Evolutionary conservation across 2,329 filamentous ascomycete genomes (phyloP).

Genomic region (Botrytis sinoallii): DNA sequence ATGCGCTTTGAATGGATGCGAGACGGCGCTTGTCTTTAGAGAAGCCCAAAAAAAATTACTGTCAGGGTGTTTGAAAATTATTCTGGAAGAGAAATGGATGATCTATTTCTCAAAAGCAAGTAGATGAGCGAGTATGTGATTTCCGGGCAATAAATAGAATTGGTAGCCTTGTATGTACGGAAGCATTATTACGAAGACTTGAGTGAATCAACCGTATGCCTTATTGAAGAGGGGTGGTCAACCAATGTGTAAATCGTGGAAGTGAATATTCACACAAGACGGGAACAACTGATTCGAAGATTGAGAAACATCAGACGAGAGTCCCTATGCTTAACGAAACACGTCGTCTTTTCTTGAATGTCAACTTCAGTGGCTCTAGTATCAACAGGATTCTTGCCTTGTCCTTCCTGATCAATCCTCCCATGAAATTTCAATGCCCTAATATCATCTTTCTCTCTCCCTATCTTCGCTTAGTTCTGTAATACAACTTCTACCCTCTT

Average conservation of each 20-base stretch:
- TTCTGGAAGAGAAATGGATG: background rate
- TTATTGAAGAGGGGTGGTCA: too few relatives aligned
- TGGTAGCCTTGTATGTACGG: background rate
- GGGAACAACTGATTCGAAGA: background rate
- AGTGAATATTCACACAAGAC: background rate
- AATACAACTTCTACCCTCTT: background rate
- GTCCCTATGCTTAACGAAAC: background rate
- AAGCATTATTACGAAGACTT: background rate
- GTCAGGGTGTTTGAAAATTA: background rate
- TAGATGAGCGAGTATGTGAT: background rate
- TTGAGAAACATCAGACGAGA: background rate
- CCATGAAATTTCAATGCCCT: accelerated
- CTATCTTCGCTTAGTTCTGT: background rate
- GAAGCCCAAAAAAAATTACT: too few relatives aligned
- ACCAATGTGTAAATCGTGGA: background rate
- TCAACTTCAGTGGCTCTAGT: background rate
- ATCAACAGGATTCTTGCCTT: background rate
- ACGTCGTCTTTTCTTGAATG: background rate
- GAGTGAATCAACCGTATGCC: background rate
- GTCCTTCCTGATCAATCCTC: background rate
- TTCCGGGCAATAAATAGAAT: background rate
- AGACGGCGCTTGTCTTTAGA: background rate
- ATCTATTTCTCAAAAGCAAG: background rate
- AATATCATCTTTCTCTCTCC: background rate
- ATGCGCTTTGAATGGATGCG: background rate